Evolutionary conservation across 2,329 filamentous ascomycete genomes (phyloP), one percentile per base, ranked within the genome.

Genomic region (Penicillium sp.): DNA sequence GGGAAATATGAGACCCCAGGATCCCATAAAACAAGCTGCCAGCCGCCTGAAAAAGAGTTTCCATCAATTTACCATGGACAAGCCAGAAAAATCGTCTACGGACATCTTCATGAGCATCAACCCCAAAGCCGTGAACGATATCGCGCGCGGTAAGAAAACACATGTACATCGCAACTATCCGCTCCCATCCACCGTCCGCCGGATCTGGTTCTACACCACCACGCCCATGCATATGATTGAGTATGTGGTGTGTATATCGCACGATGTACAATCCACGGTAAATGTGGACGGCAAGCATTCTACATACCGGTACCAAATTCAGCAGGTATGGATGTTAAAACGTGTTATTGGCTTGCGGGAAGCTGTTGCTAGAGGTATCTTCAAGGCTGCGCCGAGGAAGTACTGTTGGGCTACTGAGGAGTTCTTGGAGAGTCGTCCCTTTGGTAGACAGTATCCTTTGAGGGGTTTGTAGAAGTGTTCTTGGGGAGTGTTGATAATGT

Each of bases 201-300:
- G 38, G 22, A 48, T 42, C 25, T 48, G 38, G 45, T 9, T 48
- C 14, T 48, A 48, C 14, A 42, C 30, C 38, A 48, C 27, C 3
- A 10, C 16, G 29, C 45, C 38, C 5, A 7, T 36, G 4, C 33
- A 48, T 10, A 6, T n/a, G 8, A 36, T 36, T 22, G 45, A 48
- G 12, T 42, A 48, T 42, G 25, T 42, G 14, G 27, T 42, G 9
- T 42, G 45, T 22, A 42, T 47, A 41, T 48, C 45, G 9, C 31
- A 36, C 16, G 16, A 42, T 6, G 38, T 13, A 2, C 25, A n/a
- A 29, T 14, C 31, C 13, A 22, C 28, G 19, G 19, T 3, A 5
- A 22, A 22, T 13, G 28, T 7, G 10, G 10, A 12, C 4, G 14
- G 4, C 10, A 34, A 27, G 14, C 8, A 22, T 22, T 8, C 18